Base-by-base conservation (phyloP, 306 rosid genomes). In the Comarum palustre region DNA sequence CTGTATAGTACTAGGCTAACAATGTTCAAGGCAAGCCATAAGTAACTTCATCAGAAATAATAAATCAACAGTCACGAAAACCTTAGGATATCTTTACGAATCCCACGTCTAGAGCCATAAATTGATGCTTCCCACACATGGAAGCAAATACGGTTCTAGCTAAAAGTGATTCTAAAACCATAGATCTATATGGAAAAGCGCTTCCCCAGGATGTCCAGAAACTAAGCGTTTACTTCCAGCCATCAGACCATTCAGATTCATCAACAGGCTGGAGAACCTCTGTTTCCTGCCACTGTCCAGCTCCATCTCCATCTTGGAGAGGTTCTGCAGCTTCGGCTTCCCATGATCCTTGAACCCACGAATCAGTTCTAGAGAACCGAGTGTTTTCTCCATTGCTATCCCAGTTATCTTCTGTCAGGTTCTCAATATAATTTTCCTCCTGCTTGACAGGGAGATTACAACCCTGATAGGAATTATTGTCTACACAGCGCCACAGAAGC, bases 201-300 rank as follows among this genome's bases (percentile, higher is more conserved):
- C 8, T 36, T 69, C 31, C 12, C 31, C 36, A 16, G 1, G 39
- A 38, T 47, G 17, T 45, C 42, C 19, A 41, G 13, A 36, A 71
- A 63, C 57, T 15, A 8, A 7, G 46, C 4, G 74, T 52, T 73
- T 78, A 82, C 80, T 89, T 88, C 97, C 98, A 87, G 68, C 95
- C 95, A 84, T 91, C 99, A 68, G 92, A 85, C 97, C 96, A 91
- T 70, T 89, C 96, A 57, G 80, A 87, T 79, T 91, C 95, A 71
- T 87, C 81, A 0, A 73, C 81, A 76, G 92, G 88, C 68, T 73
- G 69, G 45, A 86, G 80, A 57, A 71, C 41, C 54, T 82, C 90
- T 6, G 75, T 27, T 61, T 47, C 73, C 60, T 42, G 66, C 41
- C 76, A 25, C 46, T 87, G 71, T 59, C 64, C 84, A 41, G 51